Evolutionary conservation across 2,329 filamentous ascomycete genomes (phyloP), one percentile per base, ranked within the genome.

Genomic region (Penicillium sp.): DNA sequence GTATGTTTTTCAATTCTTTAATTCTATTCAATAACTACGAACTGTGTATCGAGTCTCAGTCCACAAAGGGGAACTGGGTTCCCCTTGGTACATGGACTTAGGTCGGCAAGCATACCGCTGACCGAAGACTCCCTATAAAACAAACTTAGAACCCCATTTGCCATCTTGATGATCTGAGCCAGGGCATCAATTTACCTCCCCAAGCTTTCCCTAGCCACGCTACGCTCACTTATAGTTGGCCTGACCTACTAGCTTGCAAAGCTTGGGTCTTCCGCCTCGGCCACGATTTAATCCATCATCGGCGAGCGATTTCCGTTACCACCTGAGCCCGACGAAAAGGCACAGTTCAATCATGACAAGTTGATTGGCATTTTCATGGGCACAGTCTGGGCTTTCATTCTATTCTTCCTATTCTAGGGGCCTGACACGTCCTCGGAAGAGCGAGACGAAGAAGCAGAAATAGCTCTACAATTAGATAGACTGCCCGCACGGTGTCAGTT

Each of bases 281-380:
- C 76, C 6, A 79, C 77, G 3, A 79, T 79, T 55, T 72, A 79
- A 53, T 71, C 75, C 2, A 72, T 71, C 0, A 74, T 79, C 39
- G 77, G 75, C 7, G 74, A 79, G 59, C 61, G 71, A 15, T 79
- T 75, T 57, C 75, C 76, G 4, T 62, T 79, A 17, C 68, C 72
- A 23, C 63, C 72, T 0, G 67, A 65, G 15, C 38, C 61, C 4
- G 65, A 69, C 38, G 73, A 71, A 19, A 67, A 4, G 57, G 15
- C 65, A 31, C 68, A n/a, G 7, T 79, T 78, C 53, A 58, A 73
- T 55, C 81, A 81, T 55, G 75, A 70, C 12, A 79, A 66, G 38
- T 76, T 78, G 19, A 77, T 77, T 53, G 66, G 53, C 6, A 71
- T 72, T 12, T 72, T 72, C 51, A 67, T 70, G 57, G 67, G 65